Evolutionary conservation across 306 rosid genomes (phyloP).

Genomic region (Morella rubra): DNA sequence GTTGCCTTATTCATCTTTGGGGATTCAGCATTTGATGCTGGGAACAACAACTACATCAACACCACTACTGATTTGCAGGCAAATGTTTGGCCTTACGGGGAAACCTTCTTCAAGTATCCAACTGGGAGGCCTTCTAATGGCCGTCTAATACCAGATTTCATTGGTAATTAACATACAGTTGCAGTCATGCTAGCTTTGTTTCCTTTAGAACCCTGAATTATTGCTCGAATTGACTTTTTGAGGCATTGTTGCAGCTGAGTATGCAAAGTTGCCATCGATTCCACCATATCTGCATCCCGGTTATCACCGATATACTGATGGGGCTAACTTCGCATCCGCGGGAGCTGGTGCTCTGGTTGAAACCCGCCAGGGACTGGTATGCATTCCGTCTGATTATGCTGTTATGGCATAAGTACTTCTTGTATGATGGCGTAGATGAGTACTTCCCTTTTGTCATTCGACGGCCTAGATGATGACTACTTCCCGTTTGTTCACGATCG

Average conservation of each 20-base stretch:
- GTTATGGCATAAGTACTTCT: neutral
- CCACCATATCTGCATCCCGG: slow-evolving; percentile 49
- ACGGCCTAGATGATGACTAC: neutral
- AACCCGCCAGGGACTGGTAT: slow-evolving; percentile 40
- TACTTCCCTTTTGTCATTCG: neutral
- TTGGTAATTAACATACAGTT: slow-evolving; percentile 28
- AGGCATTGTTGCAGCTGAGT: slow-evolving; percentile 38
- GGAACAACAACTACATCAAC: slow-evolving; percentile 53
- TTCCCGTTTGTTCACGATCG: neutral
- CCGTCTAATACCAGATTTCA: slow-evolving; percentile 47
- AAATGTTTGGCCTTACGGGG: slow-evolving; percentile 44
- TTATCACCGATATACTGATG: slow-evolving; percentile 22
- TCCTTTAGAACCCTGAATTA: neutral
- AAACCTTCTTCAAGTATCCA: slow-evolving; percentile 49
- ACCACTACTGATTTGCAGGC: slow-evolving; percentile 13
- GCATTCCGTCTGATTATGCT: neutral
- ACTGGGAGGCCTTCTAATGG: slow-evolving; percentile 49
- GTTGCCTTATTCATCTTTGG: slow-evolving; percentile 54
- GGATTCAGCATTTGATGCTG: slow-evolving; percentile 58
- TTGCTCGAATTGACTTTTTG: neutral
- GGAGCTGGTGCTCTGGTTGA: slow-evolving; percentile 56
- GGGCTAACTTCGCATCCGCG: slow-evolving; percentile 63
- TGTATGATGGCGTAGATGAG: neutral
- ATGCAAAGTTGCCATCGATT: slow-evolving; percentile 41
- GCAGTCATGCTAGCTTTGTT: neutral